Conservation (phyloP, 257 asterid species). For the Solanum phureja region DNA sequence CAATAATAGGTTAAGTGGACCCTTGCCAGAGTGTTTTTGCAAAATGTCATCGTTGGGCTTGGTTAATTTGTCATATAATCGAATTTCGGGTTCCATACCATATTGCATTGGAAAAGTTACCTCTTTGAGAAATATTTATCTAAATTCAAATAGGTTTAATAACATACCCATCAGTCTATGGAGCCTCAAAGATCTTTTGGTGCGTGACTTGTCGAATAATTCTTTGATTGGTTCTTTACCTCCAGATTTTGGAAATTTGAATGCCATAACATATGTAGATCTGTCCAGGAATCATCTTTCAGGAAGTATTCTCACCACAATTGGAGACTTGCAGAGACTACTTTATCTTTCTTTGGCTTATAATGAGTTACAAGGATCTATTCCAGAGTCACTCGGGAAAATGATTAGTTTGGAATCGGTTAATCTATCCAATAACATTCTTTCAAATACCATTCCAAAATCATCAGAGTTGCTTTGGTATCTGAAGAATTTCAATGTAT, state of each 20-base stretch:
- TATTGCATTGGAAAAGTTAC: constrained; percentile 11
- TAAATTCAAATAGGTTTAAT: constrained; percentile 15
- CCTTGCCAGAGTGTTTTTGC: constrained; percentile 13
- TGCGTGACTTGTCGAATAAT: constrained; percentile 14
- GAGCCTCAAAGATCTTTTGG: constrained; percentile 14
- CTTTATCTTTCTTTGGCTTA: constrained; percentile 20
- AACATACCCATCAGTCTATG: constrained; percentile 16
- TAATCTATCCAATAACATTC: constrained; percentile 15
- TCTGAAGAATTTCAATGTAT: constrained; percentile 13
- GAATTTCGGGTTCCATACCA: constrained; percentile 15
- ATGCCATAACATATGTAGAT: constrained; percentile 6
- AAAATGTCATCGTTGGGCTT: constrained; percentile 3
- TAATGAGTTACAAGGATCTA: constrained; percentile 24
- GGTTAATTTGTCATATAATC: not conserved
- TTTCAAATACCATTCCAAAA: constrained; percentile 18
- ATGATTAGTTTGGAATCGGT: constrained; percentile 18
- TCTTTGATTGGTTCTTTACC: constrained; percentile 20
- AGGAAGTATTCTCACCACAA: constrained; percentile 16
- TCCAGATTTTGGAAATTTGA: constrained; percentile 10
- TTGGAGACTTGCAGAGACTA: constrained; percentile 14
- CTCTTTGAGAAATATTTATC: constrained; percentile 6
- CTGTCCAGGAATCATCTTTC: constrained; percentile 20
- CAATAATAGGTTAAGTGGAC: constrained; percentile 8
- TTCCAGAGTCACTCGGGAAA: constrained; percentile 24
- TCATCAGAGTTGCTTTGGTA: constrained; percentile 11